These are phyloP conservation scores for Candida dajiaensis DNA, from an alignment of 805 yeast species.

Conservation along the genomic window DNA sequence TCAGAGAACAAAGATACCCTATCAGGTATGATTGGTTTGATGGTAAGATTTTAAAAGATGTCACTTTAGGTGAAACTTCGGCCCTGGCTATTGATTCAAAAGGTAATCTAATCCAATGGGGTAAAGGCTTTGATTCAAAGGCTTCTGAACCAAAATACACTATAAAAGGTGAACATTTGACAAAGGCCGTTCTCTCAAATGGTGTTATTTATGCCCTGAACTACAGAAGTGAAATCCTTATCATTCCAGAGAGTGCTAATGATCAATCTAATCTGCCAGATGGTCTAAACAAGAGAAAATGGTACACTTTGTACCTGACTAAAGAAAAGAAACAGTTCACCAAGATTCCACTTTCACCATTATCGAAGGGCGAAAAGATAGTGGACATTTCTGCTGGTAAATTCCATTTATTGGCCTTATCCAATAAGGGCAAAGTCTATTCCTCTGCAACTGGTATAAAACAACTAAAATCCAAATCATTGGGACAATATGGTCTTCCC, in stretches of 20 bases:
- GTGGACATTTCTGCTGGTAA: constrained; percentile 52
- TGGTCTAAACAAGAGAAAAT: constrained; percentile 4
- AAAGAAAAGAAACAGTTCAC: constrained; percentile 7
- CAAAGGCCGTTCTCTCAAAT: constrained; percentile 43
- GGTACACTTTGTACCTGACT: constrained; percentile 7
- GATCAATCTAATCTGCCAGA: constrained; percentile 5
- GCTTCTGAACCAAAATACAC: constrained; percentile 28
- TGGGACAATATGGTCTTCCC: constrained; percentile 87
- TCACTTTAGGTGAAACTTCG: constrained; percentile 41
- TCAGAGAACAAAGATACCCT: constrained; percentile 43
- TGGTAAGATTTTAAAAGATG: constrained; percentile 47
- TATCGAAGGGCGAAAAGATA: constrained; percentile 42
- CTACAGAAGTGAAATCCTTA: constrained; percentile 27
- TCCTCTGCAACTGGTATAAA: constrained; percentile 53
- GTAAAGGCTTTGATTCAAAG: constrained; percentile 32
- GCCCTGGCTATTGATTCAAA: constrained; percentile 52
- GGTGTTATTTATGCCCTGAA: constrained; percentile 46
- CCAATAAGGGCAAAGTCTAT: constrained; percentile 55
- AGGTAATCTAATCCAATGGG: constrained; percentile 77
- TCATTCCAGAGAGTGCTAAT: constrained; percentile 26
- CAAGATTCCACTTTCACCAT: constrained; percentile 2
- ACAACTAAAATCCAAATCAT: constrained; percentile 26
- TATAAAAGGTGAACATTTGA: constrained; percentile 42
- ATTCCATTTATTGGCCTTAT: constrained; percentile 60
- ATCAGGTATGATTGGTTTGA: constrained; percentile 60